phyloP scores from a whole-genome alignment of 768 basidiomycete species.

The Tylopilus sp. region DNA sequence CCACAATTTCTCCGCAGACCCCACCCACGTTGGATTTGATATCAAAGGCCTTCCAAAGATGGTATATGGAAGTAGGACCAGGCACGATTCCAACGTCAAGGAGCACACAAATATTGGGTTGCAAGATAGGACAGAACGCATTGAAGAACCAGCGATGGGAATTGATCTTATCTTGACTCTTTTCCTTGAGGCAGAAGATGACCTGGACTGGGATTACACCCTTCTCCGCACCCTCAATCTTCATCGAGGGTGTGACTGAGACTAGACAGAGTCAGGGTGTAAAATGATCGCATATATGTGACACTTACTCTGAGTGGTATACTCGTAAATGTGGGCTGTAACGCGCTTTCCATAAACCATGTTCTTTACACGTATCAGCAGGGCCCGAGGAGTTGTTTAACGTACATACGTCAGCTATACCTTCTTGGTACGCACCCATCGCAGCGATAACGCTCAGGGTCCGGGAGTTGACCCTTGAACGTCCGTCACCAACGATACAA shows the following conservation, averaged over 20 bases:
- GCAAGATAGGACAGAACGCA: constrained; percentile 77
- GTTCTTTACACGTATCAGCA: no score
- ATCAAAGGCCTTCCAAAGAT: constrained; percentile 93
- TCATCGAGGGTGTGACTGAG: constrained; percentile 66
- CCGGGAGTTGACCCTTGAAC: no score
- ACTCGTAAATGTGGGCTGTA: constrained; percentile 88
- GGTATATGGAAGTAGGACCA: constrained; percentile 85
- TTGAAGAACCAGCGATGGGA: constrained; percentile 96
- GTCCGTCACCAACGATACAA: no score
- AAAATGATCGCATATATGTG: neutral
- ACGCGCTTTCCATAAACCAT: constrained; percentile 66
- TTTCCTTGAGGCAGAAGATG: constrained; percentile 89
- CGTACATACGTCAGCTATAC: no score
- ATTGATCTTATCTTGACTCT: constrained; percentile 96
- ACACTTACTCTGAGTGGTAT: constrained; percentile 78
- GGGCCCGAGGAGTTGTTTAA: no score
- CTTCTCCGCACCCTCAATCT: constrained; percentile 77
- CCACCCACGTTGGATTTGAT: constrained; percentile 91
- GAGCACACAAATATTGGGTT: constrained; percentile 89
- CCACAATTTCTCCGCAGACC: constrained; percentile 93
- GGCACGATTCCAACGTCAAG: constrained; percentile 87
- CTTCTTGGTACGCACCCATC: no score
- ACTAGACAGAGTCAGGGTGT: constrained; percentile 43
- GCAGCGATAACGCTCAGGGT: no score
- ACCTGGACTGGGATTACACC: constrained; percentile 87